Percentiles rank a stretch among this genome's conserved stretches.
Conservation (phyloP, 2,329 filamentous ascomycete genomes). For the Talaromyces amestolkiae region DNA sequence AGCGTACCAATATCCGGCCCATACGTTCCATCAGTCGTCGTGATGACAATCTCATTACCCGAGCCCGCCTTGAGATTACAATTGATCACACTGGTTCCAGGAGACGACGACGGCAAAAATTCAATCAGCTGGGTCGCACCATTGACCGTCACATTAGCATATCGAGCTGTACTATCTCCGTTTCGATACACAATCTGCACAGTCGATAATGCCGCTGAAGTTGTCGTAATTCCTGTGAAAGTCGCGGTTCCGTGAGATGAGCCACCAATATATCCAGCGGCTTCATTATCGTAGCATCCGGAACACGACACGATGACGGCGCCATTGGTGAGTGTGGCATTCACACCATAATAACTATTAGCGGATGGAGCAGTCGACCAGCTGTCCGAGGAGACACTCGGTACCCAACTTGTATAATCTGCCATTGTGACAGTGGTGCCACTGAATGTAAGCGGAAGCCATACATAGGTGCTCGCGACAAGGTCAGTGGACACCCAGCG, state of each 20-base stretch:
- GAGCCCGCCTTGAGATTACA: not conserved
- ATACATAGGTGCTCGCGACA: slow-evolving; percentile 61
- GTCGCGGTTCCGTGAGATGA: slow-evolving; percentile 47
- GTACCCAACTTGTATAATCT: slow-evolving; percentile 11
- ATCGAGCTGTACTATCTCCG: slow-evolving; percentile 53
- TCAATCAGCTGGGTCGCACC: slow-evolving; percentile 52
- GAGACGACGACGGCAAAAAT: slow-evolving; percentile 50
- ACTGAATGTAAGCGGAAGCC: slow-evolving; percentile 54
- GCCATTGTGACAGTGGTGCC: slow-evolving; percentile 13
- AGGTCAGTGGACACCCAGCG: slow-evolving; percentile 63
- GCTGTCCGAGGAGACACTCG: not conserved
- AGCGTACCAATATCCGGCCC: slow-evolving; percentile 13
- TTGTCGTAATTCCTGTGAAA: slow-evolving; percentile 48
- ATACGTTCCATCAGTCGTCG: slow-evolving; percentile 8
- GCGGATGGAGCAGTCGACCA: slow-evolving; percentile 12
- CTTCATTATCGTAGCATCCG: slow-evolving; percentile 50
- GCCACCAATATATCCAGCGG: slow-evolving; percentile 58
- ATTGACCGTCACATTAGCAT: slow-evolving; percentile 57
- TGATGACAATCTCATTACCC: slow-evolving; percentile 11
- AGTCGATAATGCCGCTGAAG: slow-evolving; percentile 48
- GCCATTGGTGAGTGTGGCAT: slow-evolving; percentile 41
- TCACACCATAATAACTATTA: slow-evolving; percentile 6
- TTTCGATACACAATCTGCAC: slow-evolving; percentile 58
- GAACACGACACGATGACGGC: slow-evolving; percentile 51
- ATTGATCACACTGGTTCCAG: slow-evolving; percentile 4